Evolutionary conservation across 1,139 yeast genomes (phyloP), one percentile per base, ranked within the genome.

Genomic region (Geotrichum phurueaensis): DNA sequence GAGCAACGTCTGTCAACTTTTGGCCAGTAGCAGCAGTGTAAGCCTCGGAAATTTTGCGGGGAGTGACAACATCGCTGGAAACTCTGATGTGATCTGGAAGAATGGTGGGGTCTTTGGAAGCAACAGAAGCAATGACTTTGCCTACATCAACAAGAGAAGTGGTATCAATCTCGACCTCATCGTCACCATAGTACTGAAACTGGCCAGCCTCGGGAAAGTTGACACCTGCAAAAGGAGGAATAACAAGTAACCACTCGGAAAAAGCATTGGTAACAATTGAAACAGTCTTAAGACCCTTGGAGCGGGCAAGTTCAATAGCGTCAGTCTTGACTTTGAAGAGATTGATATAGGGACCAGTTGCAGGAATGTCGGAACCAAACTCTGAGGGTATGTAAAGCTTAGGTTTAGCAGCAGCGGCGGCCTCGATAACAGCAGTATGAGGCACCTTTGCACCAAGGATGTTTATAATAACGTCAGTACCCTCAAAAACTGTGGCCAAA

Each of bases 331-430:
- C 22, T 0, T 60, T 66, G 39, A 82, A 65, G 77, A 75, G 1
- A 77, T 78, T 3, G 79, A 78, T 33, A 75, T 70, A 59, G 66
- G 62, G 33, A 64, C 65, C 20, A 69, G 70, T 20, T 69, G 66
- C 33, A 70, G 69, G 7, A 64, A 77, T 63, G 57, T 83, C 83
- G 50, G 75, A 68, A 54, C 89, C 89, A 66, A 81, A 85, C 68
- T 84, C 88, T 3, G 88, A 81, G 48, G 89, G 87, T 61, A 85
- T 78, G 71, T 79, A 84, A 45, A 84, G 67, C 69, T 81, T 80
- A 53, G 84, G 84, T 9, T 57, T 54, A 50, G 79, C 78, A 20
- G 68, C 69, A 7, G 69, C 68, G 2, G 80, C 77, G 5, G 83
- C 78, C 2, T 76, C 74, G 12, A 76, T 64, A 25, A 74, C 56